Evolutionary conservation across 768 basidiomycete genomes (phyloP), one percentile per base, ranked within the genome.

Genomic region (Russula brevipes): DNA sequence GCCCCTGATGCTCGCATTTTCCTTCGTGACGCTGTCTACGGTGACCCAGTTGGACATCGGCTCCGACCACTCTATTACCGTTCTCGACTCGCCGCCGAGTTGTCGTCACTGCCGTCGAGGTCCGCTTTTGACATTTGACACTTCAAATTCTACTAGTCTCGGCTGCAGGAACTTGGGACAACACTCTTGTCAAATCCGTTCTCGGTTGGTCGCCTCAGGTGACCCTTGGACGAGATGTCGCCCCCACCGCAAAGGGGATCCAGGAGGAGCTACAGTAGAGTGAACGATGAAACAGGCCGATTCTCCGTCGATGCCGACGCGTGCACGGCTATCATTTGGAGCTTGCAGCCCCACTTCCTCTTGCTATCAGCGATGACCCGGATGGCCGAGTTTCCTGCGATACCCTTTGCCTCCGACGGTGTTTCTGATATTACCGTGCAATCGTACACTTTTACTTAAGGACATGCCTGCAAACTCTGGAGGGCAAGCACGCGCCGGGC

Each of bases 381-480:
- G 64, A 67, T 6, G 61, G 65, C 1, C 76, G 76, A 64, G 69
- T 74, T 36, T 77, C 80, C 0, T 75, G 76, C 52, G 63, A 69
- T 0, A 66, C 80, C 36, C 70, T 86, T 6, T 66, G 24, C 60
- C 3, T 69, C 71, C 2, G n/a, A n/a, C n/a, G 77, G 80, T 1
- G 69, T 85, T 44, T 63, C 63, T 5, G 66, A 80, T 57, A 67
- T 83, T 1, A 53, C 61, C 4, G 74, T 76, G 11, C 60, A 79
- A n/a, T 60, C 73, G 3, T 80, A 77, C 66, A 55, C 73, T 2
- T 72, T 76, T 54, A 80, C 80, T 1, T 66, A 69, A 2, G 83
- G 83, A 0, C 75, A 79, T 60, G 74, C 85, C 30, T 85, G 83
- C 61, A 72, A 74, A 17, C 77, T 85, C 19, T 86, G 84, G 85